phyloP scores from a whole-genome alignment of 371 early-diverging fungal species.

The Mortierella sp. region DNA sequence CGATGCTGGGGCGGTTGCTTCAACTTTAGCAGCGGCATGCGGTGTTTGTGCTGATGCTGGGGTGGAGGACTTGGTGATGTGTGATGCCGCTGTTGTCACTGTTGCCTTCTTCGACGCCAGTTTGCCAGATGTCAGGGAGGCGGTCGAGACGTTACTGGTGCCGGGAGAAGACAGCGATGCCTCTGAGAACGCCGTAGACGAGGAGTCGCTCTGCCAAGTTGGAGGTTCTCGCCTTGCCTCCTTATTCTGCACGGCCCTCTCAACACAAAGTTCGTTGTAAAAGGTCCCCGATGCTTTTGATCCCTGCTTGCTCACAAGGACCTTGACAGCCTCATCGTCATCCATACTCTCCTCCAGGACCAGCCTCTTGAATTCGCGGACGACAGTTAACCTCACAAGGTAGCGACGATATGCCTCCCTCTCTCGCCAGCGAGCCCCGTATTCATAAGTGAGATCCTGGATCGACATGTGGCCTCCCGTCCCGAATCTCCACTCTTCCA shows the following conservation, averaged over 20 bases:
- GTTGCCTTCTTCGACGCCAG: too few species aligned
- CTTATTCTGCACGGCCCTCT: neutral
- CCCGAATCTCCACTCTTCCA: conserved; percentile 5
- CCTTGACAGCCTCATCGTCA: neutral
- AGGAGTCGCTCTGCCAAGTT: neutral
- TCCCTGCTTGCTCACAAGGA: neutral
- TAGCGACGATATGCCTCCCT: neutral
- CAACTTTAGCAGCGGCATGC: neutral
- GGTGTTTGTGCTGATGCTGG: neutral
- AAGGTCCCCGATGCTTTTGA: neutral
- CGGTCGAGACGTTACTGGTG: too few species aligned
- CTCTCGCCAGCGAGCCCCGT: neutral
- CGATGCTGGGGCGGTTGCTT: too few species aligned
- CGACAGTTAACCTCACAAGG: neutral
- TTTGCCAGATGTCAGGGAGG: too few species aligned
- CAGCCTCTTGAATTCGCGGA: neutral
- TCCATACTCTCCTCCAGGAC: neutral
- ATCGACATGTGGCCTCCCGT: neutral
- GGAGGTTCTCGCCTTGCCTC: too few species aligned
- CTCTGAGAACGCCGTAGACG: neutral
- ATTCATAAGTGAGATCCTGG: conserved; percentile 1
- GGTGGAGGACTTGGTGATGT: neutral
- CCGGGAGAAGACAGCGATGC: neutral
- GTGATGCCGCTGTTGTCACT: too few species aligned
- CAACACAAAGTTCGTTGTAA: neutral